Percentiles rank a stretch among this genome's conserved stretches.
phyloP scores from a whole-genome alignment of 371 early-diverging fungal genomes.

The Funneliformis caledonium region DNA sequence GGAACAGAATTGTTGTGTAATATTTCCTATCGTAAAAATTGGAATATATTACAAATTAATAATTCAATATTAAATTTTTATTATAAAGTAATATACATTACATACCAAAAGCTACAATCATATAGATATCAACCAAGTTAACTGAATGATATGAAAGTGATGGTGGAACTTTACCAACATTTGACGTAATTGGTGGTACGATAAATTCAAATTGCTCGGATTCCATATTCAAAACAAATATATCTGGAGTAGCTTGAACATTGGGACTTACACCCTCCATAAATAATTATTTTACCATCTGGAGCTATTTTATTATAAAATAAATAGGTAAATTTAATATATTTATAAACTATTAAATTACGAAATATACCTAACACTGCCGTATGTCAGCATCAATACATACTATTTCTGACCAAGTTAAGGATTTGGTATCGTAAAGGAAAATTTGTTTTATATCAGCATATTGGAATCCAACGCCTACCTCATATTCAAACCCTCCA shows the following conservation, averaged over 20 bases:
- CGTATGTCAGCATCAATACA: background rate
- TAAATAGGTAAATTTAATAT: too few relatives aligned
- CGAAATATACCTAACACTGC: background rate
- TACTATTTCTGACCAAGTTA: background rate
- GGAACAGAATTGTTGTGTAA: too few relatives aligned
- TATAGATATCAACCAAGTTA: background rate
- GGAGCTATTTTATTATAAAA: background rate
- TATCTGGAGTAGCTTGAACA: background rate
- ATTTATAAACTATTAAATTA: too few relatives aligned
- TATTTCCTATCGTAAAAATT: too few relatives aligned
- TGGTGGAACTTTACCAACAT: background rate
- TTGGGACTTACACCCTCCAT: background rate
- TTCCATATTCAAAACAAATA: too few relatives aligned
- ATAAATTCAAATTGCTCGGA: background rate
- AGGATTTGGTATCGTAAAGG: background rate
- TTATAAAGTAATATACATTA: too few relatives aligned
- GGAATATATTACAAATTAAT: too few relatives aligned
- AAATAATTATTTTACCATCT: background rate
- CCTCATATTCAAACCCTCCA: background rate
- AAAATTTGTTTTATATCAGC: background rate
- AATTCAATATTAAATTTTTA: too few relatives aligned
- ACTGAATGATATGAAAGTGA: background rate
- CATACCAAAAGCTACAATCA: background rate
- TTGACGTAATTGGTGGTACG: background rate
- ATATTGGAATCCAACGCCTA: too few relatives aligned